Evolutionary conservation across 2,329 filamentous ascomycete genomes (phyloP).

Genomic region (Aspergillus fumigatus): DNA sequence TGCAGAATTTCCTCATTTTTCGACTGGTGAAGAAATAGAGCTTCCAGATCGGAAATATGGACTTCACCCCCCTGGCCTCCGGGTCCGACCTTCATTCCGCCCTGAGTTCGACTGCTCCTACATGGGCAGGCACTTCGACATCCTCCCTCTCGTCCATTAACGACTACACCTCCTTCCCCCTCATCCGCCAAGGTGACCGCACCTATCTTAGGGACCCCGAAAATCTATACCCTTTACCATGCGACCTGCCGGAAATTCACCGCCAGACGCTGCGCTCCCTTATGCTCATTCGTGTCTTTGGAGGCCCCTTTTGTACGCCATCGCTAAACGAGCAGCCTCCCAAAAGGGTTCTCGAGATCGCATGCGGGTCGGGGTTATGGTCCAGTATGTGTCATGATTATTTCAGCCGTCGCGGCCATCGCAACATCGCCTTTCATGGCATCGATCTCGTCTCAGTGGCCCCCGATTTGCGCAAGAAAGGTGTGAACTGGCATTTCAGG

Average conservation of each 20-base stretch:
- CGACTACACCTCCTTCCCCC: slow-evolving; percentile 49
- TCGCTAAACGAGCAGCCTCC: slow-evolving; percentile 64
- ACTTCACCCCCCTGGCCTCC: slow-evolving; percentile 23
- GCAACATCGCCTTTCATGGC: slow-evolving; percentile 71
- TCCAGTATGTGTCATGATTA: slow-evolving; percentile 80
- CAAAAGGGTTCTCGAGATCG: slow-evolving; percentile 74
- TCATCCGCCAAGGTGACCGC: slow-evolving; percentile 71
- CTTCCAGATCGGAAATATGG: slow-evolving; percentile 16
- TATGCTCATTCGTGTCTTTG: slow-evolving; percentile 75
- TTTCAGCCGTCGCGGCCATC: slow-evolving; percentile 64
- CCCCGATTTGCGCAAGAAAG: slow-evolving; percentile 60
- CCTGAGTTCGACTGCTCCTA: slow-evolving; percentile 25
- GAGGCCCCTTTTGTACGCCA: slow-evolving; percentile 71
- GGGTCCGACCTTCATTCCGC: slow-evolving; percentile 33
- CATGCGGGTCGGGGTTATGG: slow-evolving; percentile 86
- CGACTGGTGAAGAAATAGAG: slow-evolving; percentile 14
- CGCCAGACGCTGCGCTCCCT: slow-evolving; percentile 81
- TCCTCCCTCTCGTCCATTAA: slow-evolving; percentile 33
- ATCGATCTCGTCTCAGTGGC: slow-evolving; percentile 75
- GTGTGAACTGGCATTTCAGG: slow-evolving; percentile 83
- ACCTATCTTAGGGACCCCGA: slow-evolving; percentile 73
- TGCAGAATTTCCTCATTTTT: slow-evolving; percentile 2
- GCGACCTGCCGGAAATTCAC: slow-evolving; percentile 81
- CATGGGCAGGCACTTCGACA: slow-evolving; percentile 30
- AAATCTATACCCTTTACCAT: slow-evolving; percentile 76